Percentiles rank a stretch among this genome's conserved stretches.
These are phyloP conservation scores for Candida nemodendra DNA, from an alignment of 805 yeast genomes.

Conservation along the genomic window DNA sequence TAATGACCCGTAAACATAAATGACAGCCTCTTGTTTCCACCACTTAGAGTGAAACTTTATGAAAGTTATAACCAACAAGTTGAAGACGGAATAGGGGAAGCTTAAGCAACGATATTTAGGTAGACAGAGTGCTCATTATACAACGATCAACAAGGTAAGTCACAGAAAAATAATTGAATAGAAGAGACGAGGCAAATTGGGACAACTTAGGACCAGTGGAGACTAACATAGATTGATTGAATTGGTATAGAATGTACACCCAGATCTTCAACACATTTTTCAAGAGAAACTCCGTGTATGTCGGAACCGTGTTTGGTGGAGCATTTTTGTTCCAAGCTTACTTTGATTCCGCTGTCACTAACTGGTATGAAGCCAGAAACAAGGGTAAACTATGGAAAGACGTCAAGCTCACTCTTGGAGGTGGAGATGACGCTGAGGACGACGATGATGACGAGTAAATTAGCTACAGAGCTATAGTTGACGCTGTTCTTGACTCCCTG, in stretches of 20 bases:
- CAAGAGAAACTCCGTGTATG: slow-evolving; percentile 90
- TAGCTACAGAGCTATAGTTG: too few relatives aligned
- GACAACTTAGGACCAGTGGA: not conserved
- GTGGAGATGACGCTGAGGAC: slow-evolving; percentile 54
- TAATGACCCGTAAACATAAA: not conserved
- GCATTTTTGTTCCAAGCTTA: slow-evolving; percentile 84
- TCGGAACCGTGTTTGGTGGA: slow-evolving; percentile 76
- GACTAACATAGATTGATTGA: not conserved
- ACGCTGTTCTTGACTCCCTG: too few relatives aligned
- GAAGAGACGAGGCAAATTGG: not conserved
- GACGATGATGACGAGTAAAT: slow-evolving; percentile 56
- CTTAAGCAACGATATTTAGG: not conserved
- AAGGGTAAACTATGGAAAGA: slow-evolving; percentile 86
- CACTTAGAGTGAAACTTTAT: not conserved
- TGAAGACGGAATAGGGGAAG: not conserved
- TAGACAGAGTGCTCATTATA: not conserved
- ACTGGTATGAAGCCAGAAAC: slow-evolving; percentile 76
- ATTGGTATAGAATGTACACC: slow-evolving; percentile 30
- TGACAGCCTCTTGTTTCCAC: not conserved
- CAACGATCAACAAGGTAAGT: not conserved
- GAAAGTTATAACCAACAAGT: not conserved
- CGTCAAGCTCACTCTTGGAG: slow-evolving; percentile 58
- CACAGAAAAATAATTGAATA: not conserved
- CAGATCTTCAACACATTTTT: slow-evolving; percentile 63
- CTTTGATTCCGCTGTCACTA: slow-evolving; percentile 65